phyloP scores from a whole-genome alignment of 2,329 filamentous ascomycete genomes.

The Penicillium crustosum region DNA sequence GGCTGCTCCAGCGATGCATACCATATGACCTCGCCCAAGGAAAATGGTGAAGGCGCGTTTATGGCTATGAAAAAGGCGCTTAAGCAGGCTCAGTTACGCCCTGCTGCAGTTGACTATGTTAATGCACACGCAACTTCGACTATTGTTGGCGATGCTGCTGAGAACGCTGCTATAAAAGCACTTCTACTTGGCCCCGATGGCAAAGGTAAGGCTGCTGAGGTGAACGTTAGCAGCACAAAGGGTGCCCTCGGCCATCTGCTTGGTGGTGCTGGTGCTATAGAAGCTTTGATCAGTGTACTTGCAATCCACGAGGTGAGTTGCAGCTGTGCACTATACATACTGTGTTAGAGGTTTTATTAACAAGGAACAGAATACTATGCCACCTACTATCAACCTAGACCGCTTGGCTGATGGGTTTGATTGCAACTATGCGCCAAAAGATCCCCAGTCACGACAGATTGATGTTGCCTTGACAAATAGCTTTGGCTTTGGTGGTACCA shows the following conservation, averaged over 20 bases:
- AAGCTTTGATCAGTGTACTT: constrained; percentile 81
- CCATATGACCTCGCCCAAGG: constrained; percentile 87
- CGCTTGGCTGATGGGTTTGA: constrained; percentile 64
- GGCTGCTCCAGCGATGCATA: constrained; percentile 87
- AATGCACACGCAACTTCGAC: constrained; percentile 96
- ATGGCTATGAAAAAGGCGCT: constrained; percentile 84
- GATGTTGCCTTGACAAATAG: constrained; percentile 85
- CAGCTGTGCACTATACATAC: neutral
- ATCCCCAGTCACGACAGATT: constrained; percentile 68
- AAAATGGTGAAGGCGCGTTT: constrained; percentile 77
- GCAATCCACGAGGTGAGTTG: constrained; percentile 71
- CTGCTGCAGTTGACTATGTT: constrained; percentile 77
- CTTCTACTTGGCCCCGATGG: constrained; percentile 75
- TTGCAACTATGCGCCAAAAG: constrained; percentile 81
- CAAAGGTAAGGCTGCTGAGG: constrained; percentile 57
- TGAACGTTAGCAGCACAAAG: constrained; percentile 92
- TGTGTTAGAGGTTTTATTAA: neutral
- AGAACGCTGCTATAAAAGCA: constrained; percentile 76
- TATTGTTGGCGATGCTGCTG: constrained; percentile 78
- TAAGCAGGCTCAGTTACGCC: constrained; percentile 67
- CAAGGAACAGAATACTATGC: constrained; percentile 66
- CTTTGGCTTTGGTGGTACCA: constrained; percentile 97
- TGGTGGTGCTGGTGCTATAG: constrained; percentile 85
- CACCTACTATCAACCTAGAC: constrained; percentile 81
- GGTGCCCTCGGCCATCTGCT: constrained; percentile 88